These are phyloP conservation scores for Botrytis galanthina DNA, from an alignment of 2,329 filamentous ascomycete genomes.

Conservation along the genomic window DNA sequence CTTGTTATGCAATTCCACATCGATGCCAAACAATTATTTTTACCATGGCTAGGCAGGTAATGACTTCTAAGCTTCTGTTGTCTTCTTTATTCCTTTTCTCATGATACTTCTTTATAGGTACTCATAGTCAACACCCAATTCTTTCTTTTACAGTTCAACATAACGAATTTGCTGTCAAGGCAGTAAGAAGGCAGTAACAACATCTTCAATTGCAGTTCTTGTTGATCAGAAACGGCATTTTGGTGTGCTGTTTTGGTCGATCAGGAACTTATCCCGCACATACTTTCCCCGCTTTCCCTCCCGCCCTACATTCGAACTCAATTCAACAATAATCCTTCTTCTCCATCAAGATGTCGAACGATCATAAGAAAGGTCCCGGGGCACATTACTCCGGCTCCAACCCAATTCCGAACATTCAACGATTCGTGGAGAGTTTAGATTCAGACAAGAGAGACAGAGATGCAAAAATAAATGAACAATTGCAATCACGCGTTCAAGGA, in stretches of 20 bases:
- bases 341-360: slow-evolving; percentile 17
- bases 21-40: background rate
- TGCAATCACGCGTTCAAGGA: slow-evolving; percentile 35
- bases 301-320: background rate
- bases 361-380: slow-evolving; percentile 22
- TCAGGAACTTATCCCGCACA: background rate
- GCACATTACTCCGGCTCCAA: slow-evolving; percentile 30
- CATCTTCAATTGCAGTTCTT: background rate
- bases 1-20: slow-evolving; percentile 2
- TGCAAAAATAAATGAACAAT: slow-evolving; percentile 61
- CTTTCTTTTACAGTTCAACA: background rate
- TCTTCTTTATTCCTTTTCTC: background rate
- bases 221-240: background rate
- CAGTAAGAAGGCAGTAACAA: background rate
- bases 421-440: slow-evolving; percentile 67
- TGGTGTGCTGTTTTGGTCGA: background rate
- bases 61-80: background rate
- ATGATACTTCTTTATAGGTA: background rate
- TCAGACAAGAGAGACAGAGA: slow-evolving; percentile 75
- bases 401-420: slow-evolving; percentile 31
- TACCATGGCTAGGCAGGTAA: background rate
- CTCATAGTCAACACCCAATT: background rate
- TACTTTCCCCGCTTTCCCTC: too few species aligned
- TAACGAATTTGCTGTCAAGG: background rate
- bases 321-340: background rate